Evolutionary conservation across 108 stramenopile genomes (phyloP), one percentile per base, ranked within the genome.

Genomic region (Nitzschia inconspicua): DNA sequence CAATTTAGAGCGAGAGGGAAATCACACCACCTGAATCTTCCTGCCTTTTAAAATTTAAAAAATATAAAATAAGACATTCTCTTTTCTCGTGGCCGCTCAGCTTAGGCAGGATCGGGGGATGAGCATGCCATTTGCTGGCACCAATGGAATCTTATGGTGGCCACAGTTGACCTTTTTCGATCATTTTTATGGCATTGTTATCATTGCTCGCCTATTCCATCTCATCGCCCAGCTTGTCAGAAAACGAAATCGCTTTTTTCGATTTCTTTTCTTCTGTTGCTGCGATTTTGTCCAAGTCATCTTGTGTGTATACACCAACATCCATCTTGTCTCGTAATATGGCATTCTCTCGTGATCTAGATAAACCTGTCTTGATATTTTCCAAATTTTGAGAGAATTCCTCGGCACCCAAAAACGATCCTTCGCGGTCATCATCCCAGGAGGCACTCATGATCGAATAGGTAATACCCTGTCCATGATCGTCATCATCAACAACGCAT

Each of bases 381-480:
- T 67, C 78, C 0, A 91, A 18, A 72, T 91, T 91, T 50, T 47
- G 78, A 47, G 59, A 25, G 57, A 88, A 87, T 57, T 91, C 89
- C 32, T 91, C 89, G 13, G 54, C 23, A 11, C 89, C 89, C 23
- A 91, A 47, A 6, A 66, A 56, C 35, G 70, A 72, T 22, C 89
- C 89, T 40, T 91, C 86, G 14, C 80, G 68, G 48, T 91, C 89
- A 23, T 60, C 64, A 77, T 91, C 89, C 89, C 89, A 91, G 3
- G 84, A 85, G 7, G 86, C 77, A 41, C 75, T 77, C 67, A 91
- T 64, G 11, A 91, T 70, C 14, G 89, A 87, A 54, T 88, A 91
- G 8, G 89, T 91, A 47, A 91, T 91, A 14, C 88, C 88, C 81
- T 84, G 35, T 60, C 16, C 11, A n/a, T n/a, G n/a, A n/a, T n/a